Evolutionary conservation across 768 basidiomycete species (phyloP), one percentile per base, ranked within the genome.

Genomic region (Paxillus rubicundulus): DNA sequence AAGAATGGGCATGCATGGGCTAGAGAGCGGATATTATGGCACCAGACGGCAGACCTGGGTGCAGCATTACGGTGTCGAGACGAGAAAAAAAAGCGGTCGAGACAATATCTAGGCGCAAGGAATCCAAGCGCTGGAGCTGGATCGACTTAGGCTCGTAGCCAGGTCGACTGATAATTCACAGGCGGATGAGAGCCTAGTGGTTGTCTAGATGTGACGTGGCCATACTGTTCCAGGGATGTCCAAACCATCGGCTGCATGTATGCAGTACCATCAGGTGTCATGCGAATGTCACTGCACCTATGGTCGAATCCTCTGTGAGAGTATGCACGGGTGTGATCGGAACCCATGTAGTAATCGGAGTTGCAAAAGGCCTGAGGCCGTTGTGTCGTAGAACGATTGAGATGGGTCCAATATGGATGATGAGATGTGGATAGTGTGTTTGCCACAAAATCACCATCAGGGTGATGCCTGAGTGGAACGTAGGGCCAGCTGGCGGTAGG

Each of bases 231-330:
- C 10, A 69, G 61, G 24, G 70, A 69, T 50, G 71, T 64, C 82
- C 82, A 84, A 24, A 69, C 58, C 39, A 75, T 72, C 17, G 68
- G 52, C 54, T 75, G 76, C 56, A 64, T 56, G 40, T 71, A 67
- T 13, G 68, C 63, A 49, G 73, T 69, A 53, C 81, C 78, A 47
- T 74, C 72, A 36, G 74, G 68, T 38, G 71, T 66, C 70, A 77
- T 68, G 45, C 68, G 75, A 43, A 74, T 56, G 52, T 83, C 78
- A 55, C 74, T 74, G 62, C 75, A 76, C 50, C 72, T 67, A 55
- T 78, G 80, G 47, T 84, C 82, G 63, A 77, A 83, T 47, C 72
- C 74, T 36, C 80, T 71, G 62, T 86, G 82, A 37, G 84, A 82
- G 57, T 82, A 82, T 36, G 84, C 82, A 53, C 80, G 82, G 56